Evolutionary conservation across 148 eudicot genomes (phyloP).

Genomic region (Beta vulgaris): DNA sequence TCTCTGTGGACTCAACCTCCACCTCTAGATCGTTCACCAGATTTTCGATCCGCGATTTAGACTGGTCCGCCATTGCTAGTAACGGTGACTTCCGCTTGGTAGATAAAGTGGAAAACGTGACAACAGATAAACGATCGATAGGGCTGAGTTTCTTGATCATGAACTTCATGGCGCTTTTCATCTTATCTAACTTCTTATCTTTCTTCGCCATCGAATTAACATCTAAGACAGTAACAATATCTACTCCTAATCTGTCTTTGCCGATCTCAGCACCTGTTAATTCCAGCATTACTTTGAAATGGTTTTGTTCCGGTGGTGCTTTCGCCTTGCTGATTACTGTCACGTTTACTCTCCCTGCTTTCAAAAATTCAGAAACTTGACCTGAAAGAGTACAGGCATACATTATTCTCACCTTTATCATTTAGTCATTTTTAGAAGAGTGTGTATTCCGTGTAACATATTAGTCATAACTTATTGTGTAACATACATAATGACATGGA

Average conservation of each 20-base stretch:
- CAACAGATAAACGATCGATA: conserved; percentile 9
- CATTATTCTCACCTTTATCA: too few relatives aligned
- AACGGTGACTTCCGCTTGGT: neutral
- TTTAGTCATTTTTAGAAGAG: too few relatives aligned
- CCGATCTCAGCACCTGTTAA: neutral
- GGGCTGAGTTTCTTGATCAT: conserved; percentile 12
- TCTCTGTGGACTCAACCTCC: neutral
- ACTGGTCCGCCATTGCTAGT: neutral
- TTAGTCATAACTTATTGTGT: too few relatives aligned
- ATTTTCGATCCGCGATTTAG: neutral
- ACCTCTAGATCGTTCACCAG: neutral
- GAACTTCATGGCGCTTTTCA: neutral
- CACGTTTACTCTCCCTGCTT: neutral
- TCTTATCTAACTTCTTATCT: neutral
- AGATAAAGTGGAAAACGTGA: conserved; percentile 1
- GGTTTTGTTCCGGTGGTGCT: neutral
- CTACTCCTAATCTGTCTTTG: neutral
- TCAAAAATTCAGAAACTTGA: neutral
- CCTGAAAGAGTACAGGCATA: too few relatives aligned
- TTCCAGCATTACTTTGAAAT: neutral
- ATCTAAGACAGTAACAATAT: neutral
- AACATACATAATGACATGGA: too few relatives aligned
- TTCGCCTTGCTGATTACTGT: neutral
- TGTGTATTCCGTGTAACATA: too few relatives aligned
- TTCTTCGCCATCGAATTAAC: neutral